Evolutionary conservation across 352 stramenopile species (phyloP).

Genomic region (Phytopythium helicoides): DNA sequence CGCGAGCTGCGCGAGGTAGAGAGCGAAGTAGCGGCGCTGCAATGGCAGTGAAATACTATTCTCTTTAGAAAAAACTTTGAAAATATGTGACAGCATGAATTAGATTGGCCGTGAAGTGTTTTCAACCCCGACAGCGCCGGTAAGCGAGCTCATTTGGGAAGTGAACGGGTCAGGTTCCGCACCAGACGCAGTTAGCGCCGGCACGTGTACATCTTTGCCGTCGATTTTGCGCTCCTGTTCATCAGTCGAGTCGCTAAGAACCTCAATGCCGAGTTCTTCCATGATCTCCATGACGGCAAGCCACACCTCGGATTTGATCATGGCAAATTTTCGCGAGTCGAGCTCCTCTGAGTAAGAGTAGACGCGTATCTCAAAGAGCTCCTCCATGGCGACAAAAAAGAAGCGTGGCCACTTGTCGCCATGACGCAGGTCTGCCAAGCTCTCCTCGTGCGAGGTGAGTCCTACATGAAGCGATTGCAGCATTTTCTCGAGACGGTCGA

Average conservation of each 20-base stretch:
- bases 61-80: too few species aligned
- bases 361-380: conserved; percentile 78
- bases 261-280: conserved; percentile 69
- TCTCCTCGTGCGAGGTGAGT: conserved; percentile 86
- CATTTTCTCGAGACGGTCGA: conserved; percentile 71
- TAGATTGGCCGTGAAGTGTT: not conserved
- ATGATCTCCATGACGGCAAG: conserved; percentile 88
- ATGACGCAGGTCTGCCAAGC: conserved; percentile 70
- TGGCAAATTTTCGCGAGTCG: conserved; percentile 83
- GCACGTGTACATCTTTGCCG: conserved; percentile 5
- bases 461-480: conserved; percentile 82
- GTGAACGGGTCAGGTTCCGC: conserved; percentile 42
- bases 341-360: conserved; percentile 88
- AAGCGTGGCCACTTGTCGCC: conserved; percentile 83
- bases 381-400: conserved; percentile 87
- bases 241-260: conserved; percentile 34
- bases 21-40: conserved; percentile 22
- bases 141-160: conserved; percentile 52
- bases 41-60: conserved; percentile 20
- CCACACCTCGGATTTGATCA: conserved; percentile 89
- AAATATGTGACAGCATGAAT: too few species aligned
- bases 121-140: conserved; percentile 22
- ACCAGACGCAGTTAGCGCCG: not conserved
- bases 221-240: not conserved
- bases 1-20: conserved; percentile 56